Percentiles rank a stretch among this genome's conserved stretches.
These are phyloP conservation scores for Chimonanthus praecox DNA, from an alignment of 164 flowering plant genomes.

Conservation along the genomic window DNA sequence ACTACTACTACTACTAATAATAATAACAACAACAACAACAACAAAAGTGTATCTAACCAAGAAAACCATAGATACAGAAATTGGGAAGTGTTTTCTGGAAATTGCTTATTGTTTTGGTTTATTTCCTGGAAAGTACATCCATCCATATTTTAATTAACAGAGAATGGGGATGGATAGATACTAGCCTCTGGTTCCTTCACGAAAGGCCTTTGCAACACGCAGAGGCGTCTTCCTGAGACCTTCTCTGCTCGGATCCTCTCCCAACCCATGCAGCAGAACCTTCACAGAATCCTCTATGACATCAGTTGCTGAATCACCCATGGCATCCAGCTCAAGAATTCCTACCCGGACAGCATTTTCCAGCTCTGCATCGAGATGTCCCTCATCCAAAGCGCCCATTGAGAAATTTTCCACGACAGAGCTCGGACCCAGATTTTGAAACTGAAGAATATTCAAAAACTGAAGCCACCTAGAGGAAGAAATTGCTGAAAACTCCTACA, in stretches of 20 bases:
- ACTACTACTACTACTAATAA: too few relatives aligned
- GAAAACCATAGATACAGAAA: too few relatives aligned
- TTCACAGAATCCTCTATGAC: constrained; percentile 76
- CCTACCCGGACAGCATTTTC: constrained; percentile 44
- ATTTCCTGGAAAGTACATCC: too few relatives aligned
- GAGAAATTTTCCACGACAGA: neutral
- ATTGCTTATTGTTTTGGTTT: too few relatives aligned
- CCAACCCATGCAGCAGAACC: constrained; percentile 70
- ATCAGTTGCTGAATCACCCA: constrained; percentile 29
- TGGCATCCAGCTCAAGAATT: constrained; percentile 28
- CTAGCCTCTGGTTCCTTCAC: constrained; percentile 84
- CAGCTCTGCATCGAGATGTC: constrained; percentile 39
- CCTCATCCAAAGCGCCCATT: constrained; percentile 87
- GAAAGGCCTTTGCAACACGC: constrained; percentile 87
- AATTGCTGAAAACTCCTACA: neutral
- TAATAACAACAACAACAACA: too few relatives aligned
- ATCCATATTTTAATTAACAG: too few relatives aligned
- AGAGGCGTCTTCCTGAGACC: constrained; percentile 83
- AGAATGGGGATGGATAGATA: neutral
- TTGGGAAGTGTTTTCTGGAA: too few relatives aligned
- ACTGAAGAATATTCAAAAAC: neutral
- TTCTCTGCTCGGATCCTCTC: constrained; percentile 81
- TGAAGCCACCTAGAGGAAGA: neutral
- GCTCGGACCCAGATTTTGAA: neutral
- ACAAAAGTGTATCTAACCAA: too few relatives aligned